A percentile compares a stretch with the other conserved stretches of the same genome.
phyloP scores from a whole-genome alignment of 352 stramenopile genomes.

The Pythium dissimile region DNA sequence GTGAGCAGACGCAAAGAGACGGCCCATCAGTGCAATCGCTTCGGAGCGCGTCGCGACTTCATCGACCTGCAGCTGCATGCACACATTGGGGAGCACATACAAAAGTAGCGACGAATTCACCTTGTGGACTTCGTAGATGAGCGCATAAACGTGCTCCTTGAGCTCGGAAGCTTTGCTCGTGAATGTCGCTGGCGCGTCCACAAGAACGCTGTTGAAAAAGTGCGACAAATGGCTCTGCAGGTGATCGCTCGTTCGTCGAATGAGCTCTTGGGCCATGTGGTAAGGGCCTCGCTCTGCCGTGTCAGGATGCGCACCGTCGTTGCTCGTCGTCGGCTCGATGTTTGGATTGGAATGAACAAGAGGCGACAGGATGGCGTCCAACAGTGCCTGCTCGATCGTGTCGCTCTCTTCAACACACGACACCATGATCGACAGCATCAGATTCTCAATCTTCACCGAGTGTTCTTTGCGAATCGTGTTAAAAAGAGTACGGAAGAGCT shows the following conservation, averaged over 20 bases:
- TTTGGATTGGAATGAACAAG: slow-evolving; percentile 32
- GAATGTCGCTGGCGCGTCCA: slow-evolving; percentile 40
- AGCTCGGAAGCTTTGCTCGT: slow-evolving; percentile 41
- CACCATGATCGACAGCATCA: slow-evolving; percentile 76
- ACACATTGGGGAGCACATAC: slow-evolving; percentile 85
- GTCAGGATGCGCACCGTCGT: neutral
- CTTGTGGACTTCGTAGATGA: slow-evolving; percentile 85
- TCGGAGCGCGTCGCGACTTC: slow-evolving; percentile 78
- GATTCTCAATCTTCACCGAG: slow-evolving; percentile 60
- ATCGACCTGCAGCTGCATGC: slow-evolving; percentile 83
- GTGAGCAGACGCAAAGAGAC: slow-evolving; percentile 72
- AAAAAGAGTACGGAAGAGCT: slow-evolving; percentile 69
- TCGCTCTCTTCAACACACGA: slow-evolving; percentile 73
- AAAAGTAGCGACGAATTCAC: slow-evolving; percentile 69
- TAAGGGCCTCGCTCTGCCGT: slow-evolving; percentile 32
- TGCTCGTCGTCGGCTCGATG: neutral
- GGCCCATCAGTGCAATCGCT: slow-evolving; percentile 69
- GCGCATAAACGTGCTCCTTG: slow-evolving; percentile 78
- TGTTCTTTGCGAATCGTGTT: slow-evolving; percentile 59
- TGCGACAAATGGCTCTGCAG: slow-evolving; percentile 65
- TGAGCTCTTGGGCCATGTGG: slow-evolving; percentile 69
- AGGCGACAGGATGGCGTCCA: slow-evolving; percentile 62
- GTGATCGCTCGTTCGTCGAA: slow-evolving; percentile 61
- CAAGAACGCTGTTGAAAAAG: slow-evolving; percentile 82
- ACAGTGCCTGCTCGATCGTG: slow-evolving; percentile 51